Evolutionary conservation across 495 filamentous ascomycete genomes (phyloP).

Genomic region (Hypomontagnella submonticulosa): DNA sequence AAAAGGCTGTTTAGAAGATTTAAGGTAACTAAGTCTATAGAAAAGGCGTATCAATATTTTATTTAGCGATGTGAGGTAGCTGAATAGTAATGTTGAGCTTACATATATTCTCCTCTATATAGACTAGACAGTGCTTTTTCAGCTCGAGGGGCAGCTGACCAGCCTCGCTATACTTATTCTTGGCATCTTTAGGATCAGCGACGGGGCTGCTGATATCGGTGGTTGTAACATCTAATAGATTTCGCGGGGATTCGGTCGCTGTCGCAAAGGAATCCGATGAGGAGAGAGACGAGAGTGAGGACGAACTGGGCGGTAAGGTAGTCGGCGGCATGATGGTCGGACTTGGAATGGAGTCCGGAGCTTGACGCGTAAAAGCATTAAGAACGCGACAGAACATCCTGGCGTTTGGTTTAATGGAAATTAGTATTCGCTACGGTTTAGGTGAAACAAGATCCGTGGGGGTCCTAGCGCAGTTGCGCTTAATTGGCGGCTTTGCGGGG

Average conservation of each 20-base stretch:
- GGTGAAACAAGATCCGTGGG: not conserved
- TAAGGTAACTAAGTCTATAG: slow-evolving; percentile 73
- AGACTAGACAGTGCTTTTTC: slow-evolving; percentile 72
- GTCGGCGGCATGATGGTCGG: slow-evolving; percentile 18
- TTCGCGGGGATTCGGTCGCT: slow-evolving; percentile 26
- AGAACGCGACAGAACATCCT: slow-evolving; percentile 35
- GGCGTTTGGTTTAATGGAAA: not conserved
- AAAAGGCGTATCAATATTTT: not conserved
- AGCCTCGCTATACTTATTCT: slow-evolving; percentile 60
- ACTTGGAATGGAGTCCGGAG: slow-evolving; percentile 6
- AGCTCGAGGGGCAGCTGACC: slow-evolving; percentile 69
- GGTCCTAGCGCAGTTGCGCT: too few relatives aligned
- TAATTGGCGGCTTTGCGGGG: not conserved
- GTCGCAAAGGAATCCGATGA: slow-evolving; percentile 35
- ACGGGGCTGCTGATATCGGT: slow-evolving; percentile 29
- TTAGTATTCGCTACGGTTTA: too few relatives aligned
- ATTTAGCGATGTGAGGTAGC: not conserved
- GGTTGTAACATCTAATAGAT: slow-evolving; percentile 2
- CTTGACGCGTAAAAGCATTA: slow-evolving; percentile 33
- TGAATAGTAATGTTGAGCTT: slow-evolving; percentile 32
- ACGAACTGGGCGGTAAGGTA: not conserved
- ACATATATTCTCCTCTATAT: slow-evolving; percentile 82
- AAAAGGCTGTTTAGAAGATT: slow-evolving; percentile 73
- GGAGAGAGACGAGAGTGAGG: slow-evolving; percentile 27
- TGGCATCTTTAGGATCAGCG: slow-evolving; percentile 16